phyloP scores from a whole-genome alignment of 108 stramenopile species.

The Cyclostephanos tholiformis region DNA sequence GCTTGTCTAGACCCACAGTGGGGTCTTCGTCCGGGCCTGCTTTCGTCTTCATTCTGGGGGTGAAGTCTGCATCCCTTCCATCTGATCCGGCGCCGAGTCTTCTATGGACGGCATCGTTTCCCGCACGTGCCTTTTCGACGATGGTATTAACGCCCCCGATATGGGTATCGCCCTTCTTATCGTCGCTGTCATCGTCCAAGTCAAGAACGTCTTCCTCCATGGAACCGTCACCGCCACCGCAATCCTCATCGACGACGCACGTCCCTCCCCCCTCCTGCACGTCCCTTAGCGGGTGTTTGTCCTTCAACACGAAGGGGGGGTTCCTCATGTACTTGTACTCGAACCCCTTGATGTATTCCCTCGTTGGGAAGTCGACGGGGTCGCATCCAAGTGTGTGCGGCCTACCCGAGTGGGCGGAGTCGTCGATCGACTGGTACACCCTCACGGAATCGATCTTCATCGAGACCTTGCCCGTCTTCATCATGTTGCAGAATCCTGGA shows the following conservation, averaged over 20 bases:
- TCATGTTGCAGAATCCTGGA: conserved; percentile 88
- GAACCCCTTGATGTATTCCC: conserved; percentile 89
- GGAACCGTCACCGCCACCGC: conserved; percentile 58
- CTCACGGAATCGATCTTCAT: conserved; percentile 88
- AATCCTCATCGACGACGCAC: conserved; percentile 75
- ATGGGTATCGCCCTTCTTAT: background rate
- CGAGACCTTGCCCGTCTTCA: conserved; percentile 76
- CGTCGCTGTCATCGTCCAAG: conserved; percentile 23
- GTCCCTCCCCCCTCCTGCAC: conserved; percentile 80
- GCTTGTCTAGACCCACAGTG: conserved; percentile 18
- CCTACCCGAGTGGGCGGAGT: conserved; percentile 67
- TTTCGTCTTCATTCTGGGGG: background rate
- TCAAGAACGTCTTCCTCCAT: conserved; percentile 39
- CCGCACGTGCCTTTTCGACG: background rate
- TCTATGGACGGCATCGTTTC: conserved; percentile 11
- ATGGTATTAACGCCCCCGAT: too few species aligned
- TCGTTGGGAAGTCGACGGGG: conserved; percentile 84
- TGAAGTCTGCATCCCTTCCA: too few species aligned
- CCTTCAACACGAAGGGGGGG: conserved; percentile 75
- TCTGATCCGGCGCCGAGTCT: background rate
- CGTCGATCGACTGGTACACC: conserved; percentile 84
- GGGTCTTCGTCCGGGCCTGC: conserved; percentile 9
- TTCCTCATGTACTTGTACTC: conserved; percentile 79
- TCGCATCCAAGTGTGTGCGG: conserved; percentile 88
- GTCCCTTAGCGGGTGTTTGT: conserved; percentile 65